Percentiles rank a stretch among this genome's conserved stretches.
These are phyloP conservation scores for Gossypium longicalyx DNA, from an alignment of 345 rosid species.

Conservation along the genomic window DNA sequence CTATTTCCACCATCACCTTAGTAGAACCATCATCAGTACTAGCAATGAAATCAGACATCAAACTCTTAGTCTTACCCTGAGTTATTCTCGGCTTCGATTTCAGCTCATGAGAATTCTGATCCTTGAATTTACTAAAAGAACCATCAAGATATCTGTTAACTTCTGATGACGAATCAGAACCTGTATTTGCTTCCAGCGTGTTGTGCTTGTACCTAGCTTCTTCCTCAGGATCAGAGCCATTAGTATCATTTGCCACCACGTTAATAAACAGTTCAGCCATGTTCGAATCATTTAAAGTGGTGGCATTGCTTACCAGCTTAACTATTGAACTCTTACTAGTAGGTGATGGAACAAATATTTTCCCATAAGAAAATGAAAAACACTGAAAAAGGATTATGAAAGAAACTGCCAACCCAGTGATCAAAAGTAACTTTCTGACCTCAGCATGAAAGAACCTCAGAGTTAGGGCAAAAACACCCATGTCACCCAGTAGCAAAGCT, in stretches of 20 bases:
- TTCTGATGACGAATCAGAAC: neutral
- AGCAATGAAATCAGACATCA: slow-evolving; percentile 12
- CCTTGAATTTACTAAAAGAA: slow-evolving; percentile 4
- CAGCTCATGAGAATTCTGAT: slow-evolving; percentile 3
- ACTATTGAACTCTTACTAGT: slow-evolving; percentile 23
- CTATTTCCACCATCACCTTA: slow-evolving; percentile 12
- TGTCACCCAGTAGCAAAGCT: slow-evolving; percentile 10
- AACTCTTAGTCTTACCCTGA: slow-evolving; percentile 15
- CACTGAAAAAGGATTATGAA: slow-evolving; percentile 39
- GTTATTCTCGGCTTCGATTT: slow-evolving; percentile 12
- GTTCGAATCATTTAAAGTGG: slow-evolving; percentile 19
- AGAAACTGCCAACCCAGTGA: slow-evolving; percentile 33
- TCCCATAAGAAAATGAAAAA: slow-evolving; percentile 34
- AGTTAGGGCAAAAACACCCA: slow-evolving; percentile 28
- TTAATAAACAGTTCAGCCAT: slow-evolving; percentile 8
- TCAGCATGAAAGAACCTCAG: slow-evolving; percentile 33
- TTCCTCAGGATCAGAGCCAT: slow-evolving; percentile 26
- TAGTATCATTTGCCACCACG: slow-evolving; percentile 16
- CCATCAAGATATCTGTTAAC: neutral
- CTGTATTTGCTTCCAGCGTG: slow-evolving; percentile 4
- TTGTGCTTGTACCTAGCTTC: slow-evolving; percentile 17
- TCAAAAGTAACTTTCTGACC: slow-evolving; percentile 42
- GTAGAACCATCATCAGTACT: slow-evolving; percentile 9
- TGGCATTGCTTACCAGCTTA: slow-evolving; percentile 20
- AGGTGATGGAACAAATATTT: slow-evolving; percentile 15